Evolutionary conservation across 1,139 yeast genomes (phyloP), one percentile per base, ranked within the genome.

Genomic region (Blastobotrys ciferrii): DNA sequence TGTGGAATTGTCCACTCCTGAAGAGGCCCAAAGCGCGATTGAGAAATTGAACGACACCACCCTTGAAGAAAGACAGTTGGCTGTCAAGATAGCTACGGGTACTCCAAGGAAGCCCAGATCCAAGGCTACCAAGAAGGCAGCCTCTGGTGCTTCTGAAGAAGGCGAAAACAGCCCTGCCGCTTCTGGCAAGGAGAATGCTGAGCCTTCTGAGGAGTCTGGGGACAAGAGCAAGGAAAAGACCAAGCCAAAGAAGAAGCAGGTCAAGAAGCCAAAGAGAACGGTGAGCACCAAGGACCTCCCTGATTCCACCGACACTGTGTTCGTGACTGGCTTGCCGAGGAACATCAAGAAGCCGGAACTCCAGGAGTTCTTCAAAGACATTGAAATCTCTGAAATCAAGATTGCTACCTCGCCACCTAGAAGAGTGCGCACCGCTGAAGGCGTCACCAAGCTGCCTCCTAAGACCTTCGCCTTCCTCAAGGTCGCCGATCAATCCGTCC

Each of bases 1-100:
- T 64, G 86, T 78, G 23, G 86, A 80, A 48, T 80, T 84, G 56
- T 69, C 64, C n/a, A 62, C 71, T 33, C 62, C 66, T 14, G 82
- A 76, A 25, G 75, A 70, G 50, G 84, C 84, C 2, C 70, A 69
- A 32, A 64, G 65, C 20, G 87, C 63, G 50, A 35, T 75, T 71
- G 60, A 59, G 42, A 69, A 73, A 56, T 71, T 76, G 63, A 71
- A 76, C 55, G 83, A 77, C 45, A 69, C 65, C 53, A 71, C 68
- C 49, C 60, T 77, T 53, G 67, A 69, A 51, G 83, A 78, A 40
- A 72, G 81, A 58, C 66, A 68, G 52, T 68, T 78, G 53, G 68
- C 73, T 48, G 76, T 78, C 53, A 80, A 76, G 56, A 68, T 73
- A 53, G 84, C 84, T 32, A 66, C 74, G 35, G 61, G 67, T 28